phyloP scores from a whole-genome alignment of 2,329 filamentous ascomycete genomes.

The Botrytis byssoidea region DNA sequence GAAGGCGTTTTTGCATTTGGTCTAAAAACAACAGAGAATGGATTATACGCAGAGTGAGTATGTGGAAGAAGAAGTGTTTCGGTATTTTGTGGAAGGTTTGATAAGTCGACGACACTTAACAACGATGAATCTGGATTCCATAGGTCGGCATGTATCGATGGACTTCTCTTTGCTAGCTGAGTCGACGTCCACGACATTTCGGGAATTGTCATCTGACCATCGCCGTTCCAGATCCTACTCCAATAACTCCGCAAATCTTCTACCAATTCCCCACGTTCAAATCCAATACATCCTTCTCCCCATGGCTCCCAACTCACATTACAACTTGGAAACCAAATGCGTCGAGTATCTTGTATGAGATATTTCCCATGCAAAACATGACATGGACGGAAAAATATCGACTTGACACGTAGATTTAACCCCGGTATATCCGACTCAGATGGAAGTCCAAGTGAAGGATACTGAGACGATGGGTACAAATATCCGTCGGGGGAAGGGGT shows the following conservation, averaged over 20 bases:
- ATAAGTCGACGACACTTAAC: slow-evolving; percentile 46
- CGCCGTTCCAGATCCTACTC: slow-evolving; percentile 13
- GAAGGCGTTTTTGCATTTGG: slow-evolving; percentile 69
- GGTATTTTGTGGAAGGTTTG: background rate
- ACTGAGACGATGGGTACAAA: slow-evolving; percentile 52
- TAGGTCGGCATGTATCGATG: slow-evolving; percentile 66
- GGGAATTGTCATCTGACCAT: slow-evolving; percentile 9
- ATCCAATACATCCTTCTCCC: slow-evolving; percentile 74
- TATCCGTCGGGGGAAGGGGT: slow-evolving; percentile 62
- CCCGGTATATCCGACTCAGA: slow-evolving; percentile 50
- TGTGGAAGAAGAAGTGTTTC: slow-evolving; percentile 24
- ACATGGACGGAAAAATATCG: slow-evolving; percentile 74
- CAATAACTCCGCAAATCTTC: slow-evolving; percentile 36
- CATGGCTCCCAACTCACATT: slow-evolving; percentile 88
- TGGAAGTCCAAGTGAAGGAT: slow-evolving; percentile 65
- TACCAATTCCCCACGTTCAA: slow-evolving; percentile 60
- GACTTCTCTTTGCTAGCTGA: slow-evolving; percentile 43
- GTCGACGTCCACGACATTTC: background rate
- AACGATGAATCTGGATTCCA: slow-evolving; percentile 31
- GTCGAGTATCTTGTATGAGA: slow-evolving; percentile 66
- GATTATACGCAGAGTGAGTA: slow-evolving; percentile 23
- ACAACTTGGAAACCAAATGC: slow-evolving; percentile 71
- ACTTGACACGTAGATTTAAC: slow-evolving; percentile 70
- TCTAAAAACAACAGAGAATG: slow-evolving; percentile 42
- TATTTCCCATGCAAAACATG: slow-evolving; percentile 91